These are phyloP conservation scores for Priceomyces haplophilus DNA, from an alignment of 805 yeast genomes.

Conservation along the genomic window DNA sequence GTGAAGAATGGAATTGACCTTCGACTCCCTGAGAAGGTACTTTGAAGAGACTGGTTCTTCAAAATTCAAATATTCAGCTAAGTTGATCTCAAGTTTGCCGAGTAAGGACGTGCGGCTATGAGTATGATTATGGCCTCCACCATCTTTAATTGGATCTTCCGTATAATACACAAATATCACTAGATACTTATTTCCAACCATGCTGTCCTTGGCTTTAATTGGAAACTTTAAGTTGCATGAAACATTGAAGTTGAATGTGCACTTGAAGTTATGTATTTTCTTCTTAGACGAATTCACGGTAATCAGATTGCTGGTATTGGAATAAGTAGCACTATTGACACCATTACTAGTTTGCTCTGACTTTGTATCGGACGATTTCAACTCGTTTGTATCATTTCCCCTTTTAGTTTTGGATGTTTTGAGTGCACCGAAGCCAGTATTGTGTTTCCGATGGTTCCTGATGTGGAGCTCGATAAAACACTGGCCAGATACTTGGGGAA, in stretches of 20 bases:
- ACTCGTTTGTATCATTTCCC: background rate
- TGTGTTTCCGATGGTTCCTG: slow-evolving; percentile 41
- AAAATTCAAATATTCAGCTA: slow-evolving; percentile 67
- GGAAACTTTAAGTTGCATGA: slow-evolving; percentile 39
- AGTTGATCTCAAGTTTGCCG: slow-evolving; percentile 65
- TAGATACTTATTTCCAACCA: slow-evolving; percentile 43
- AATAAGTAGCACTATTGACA: background rate
- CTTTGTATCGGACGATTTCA: background rate
- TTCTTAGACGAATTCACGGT: slow-evolving; percentile 28
- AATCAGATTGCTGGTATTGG: slow-evolving; percentile 15
- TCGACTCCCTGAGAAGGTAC: slow-evolving; percentile 72
- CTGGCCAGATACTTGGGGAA: slow-evolving; percentile 74
- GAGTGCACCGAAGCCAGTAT: slow-evolving; percentile 15
- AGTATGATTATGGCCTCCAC: slow-evolving; percentile 5
- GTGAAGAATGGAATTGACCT: slow-evolving; percentile 76
- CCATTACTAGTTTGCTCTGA: background rate
- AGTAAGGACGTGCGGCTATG: slow-evolving; percentile 39
- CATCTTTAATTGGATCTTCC: slow-evolving; percentile 16
- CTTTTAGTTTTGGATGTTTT: background rate
- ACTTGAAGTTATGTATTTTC: slow-evolving; percentile 38
- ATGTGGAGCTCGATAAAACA: slow-evolving; percentile 65
- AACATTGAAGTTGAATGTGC: slow-evolving; percentile 34
- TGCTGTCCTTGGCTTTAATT: slow-evolving; percentile 34
- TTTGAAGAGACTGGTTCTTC: slow-evolving; percentile 52
- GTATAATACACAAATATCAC: slow-evolving; percentile 35